Percentiles rank a stretch among this genome's conserved stretches.
Conservation (phyloP, 331 rosid genomes). For the Spiraea crenata region DNA sequence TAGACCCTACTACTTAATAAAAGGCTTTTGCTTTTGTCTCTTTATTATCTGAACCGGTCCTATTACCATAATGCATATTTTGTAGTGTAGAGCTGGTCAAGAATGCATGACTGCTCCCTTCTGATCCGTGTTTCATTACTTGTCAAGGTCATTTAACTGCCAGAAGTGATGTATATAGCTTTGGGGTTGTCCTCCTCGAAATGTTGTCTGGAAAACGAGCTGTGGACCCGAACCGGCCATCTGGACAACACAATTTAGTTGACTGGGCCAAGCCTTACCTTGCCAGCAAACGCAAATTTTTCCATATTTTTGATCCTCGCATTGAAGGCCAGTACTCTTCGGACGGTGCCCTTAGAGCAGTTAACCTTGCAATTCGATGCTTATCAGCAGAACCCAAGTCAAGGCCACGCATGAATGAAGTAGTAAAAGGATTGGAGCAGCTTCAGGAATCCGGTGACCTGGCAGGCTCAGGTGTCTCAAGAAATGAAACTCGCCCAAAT, state of each 20-base stretch:
- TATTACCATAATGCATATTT: not conserved
- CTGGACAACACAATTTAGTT: constrained; percentile 69
- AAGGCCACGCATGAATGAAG: constrained; percentile 79
- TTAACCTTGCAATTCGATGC: constrained; percentile 64
- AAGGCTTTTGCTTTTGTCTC: not conserved
- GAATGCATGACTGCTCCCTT: not conserved
- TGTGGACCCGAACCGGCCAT: constrained; percentile 75
- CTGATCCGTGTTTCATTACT: constrained; percentile 17
- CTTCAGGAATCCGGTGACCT: constrained; percentile 46
- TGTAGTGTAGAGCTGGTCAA: not conserved
- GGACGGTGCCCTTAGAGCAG: constrained; percentile 58
- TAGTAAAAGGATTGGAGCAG: constrained; percentile 64
- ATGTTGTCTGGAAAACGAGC: constrained; percentile 75
- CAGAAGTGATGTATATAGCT: constrained; percentile 89
- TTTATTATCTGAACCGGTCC: not conserved
- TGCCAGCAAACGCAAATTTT: constrained; percentile 64
- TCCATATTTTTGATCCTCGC: constrained; percentile 76
- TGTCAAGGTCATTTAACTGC: constrained; percentile 78
- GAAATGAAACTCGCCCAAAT: constrained; percentile 22
- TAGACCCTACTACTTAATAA: not conserved
- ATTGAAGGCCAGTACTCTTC: constrained; percentile 69
- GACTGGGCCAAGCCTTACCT: constrained; percentile 95
- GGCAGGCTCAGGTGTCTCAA: constrained; percentile 25
- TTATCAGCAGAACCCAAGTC: constrained; percentile 59
- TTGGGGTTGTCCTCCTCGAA: constrained; percentile 95